Percentiles rank a stretch among this genome's conserved stretches.
These are phyloP conservation scores for Entomortierella beljakovae DNA, from an alignment of 192 early-diverging fungal genomes.

Conservation along the genomic window DNA sequence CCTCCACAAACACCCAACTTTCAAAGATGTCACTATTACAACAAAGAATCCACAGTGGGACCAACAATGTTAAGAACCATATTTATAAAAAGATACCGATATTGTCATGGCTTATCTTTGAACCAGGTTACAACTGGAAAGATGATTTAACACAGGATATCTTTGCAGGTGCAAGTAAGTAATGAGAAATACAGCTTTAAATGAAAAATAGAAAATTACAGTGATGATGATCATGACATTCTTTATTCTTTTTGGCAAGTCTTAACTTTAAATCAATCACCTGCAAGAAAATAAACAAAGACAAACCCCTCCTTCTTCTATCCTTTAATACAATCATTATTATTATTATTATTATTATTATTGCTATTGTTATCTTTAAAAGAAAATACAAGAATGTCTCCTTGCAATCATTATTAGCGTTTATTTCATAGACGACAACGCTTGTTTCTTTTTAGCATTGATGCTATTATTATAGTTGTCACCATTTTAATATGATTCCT, in stretches of 20 bases:
- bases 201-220: not conserved
- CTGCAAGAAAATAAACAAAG: not conserved
- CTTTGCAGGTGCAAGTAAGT: constrained; percentile 52
- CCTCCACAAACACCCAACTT: not conserved
- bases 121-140: constrained; percentile 44
- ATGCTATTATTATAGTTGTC: too few relatives aligned
- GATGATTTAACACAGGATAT: constrained; percentile 32
- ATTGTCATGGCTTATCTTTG: constrained; percentile 31
- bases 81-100: constrained; percentile 29
- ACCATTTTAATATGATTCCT: too few relatives aligned
- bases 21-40: constrained; percentile 3
- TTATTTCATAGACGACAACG: too few relatives aligned
- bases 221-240: not conserved
- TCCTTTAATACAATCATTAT: too few relatives aligned
- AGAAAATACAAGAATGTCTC: too few relatives aligned
- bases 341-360: too few relatives aligned
- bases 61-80: not conserved
- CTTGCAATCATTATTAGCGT: too few relatives aligned
- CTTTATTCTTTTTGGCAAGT: too few relatives aligned
- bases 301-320: too few relatives aligned
- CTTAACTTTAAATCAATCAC: constrained; percentile 7
- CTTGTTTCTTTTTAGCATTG: too few relatives aligned
- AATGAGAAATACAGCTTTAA: too few relatives aligned
- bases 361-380: too few relatives aligned
- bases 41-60: not conserved